Percentiles rank a stretch among this genome's conserved stretches.
phyloP scores from a whole-genome alignment of 2,329 filamentous ascomycete species.

The Alternaria sp. region DNA sequence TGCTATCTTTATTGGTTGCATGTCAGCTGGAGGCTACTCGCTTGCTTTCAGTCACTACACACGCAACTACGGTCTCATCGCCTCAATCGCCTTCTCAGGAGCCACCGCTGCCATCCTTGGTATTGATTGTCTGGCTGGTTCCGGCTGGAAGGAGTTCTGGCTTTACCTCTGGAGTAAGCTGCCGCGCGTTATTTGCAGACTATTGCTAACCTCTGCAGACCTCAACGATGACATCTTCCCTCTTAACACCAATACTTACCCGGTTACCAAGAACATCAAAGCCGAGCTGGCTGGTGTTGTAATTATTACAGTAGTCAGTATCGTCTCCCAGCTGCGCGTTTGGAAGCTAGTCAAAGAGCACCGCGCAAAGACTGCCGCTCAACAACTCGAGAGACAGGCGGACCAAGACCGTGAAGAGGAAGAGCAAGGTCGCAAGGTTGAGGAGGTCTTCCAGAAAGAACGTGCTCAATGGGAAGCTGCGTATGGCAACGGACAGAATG shows the following conservation, averaged over 20 bases:
- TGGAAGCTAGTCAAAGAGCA: conserved; percentile 77
- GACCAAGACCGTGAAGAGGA: conserved; percentile 70
- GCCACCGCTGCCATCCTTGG: conserved; percentile 80
- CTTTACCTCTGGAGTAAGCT: conserved; percentile 80
- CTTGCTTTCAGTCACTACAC: conserved; percentile 76
- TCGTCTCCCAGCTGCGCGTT: conserved; percentile 83
- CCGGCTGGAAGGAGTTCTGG: conserved; percentile 97
- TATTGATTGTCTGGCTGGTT: conserved; percentile 86
- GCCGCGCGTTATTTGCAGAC: not conserved
- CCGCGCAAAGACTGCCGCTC: conserved; percentile 53
- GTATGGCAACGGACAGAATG: conserved; percentile 67
- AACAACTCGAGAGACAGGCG: conserved; percentile 61
- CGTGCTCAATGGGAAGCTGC: conserved; percentile 75
- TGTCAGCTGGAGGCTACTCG: conserved; percentile 72
- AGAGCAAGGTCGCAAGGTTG: conserved; percentile 70
- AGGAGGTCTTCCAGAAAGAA: conserved; percentile 67
- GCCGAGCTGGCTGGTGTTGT: conserved; percentile 83
- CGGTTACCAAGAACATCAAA: conserved; percentile 82
- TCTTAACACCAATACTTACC: conserved; percentile 76
- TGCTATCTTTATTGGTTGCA: conserved; percentile 75
- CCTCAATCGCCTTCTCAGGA: conserved; percentile 78
- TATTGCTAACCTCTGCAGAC: conserved; percentile 46
- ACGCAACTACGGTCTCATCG: conserved; percentile 77
- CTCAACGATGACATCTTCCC: conserved; percentile 82
- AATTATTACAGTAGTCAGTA: conserved; percentile 74